Conservation (phyloP, 805 yeast genomes). For the Candida stauntonica region DNA sequence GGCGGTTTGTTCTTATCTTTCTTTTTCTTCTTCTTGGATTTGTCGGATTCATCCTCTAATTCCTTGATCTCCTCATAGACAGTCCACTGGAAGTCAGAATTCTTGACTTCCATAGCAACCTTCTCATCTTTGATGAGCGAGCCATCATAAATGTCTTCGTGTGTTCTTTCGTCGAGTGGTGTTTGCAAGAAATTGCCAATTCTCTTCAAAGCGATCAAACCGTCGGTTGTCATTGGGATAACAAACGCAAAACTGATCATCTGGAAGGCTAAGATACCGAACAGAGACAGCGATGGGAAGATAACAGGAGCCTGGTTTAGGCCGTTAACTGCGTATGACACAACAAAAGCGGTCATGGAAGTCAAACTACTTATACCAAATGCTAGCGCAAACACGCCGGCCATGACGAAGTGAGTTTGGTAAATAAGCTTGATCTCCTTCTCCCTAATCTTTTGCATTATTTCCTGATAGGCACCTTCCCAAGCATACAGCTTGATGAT, state of each 20-base stretch:
- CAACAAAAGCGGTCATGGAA: slow-evolving; percentile 47
- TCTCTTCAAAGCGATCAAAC: slow-evolving; percentile 53
- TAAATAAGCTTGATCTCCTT: slow-evolving; percentile 55
- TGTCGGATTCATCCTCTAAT: neutral
- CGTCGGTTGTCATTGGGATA: slow-evolving; percentile 59
- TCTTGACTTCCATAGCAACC: slow-evolving; percentile 42
- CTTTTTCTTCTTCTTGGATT: neutral
- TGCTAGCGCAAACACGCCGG: slow-evolving; percentile 50
- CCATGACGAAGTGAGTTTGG: slow-evolving; percentile 51
- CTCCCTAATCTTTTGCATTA: slow-evolving; percentile 46
- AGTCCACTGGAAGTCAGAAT: slow-evolving; percentile 67
- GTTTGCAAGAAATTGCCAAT: slow-evolving; percentile 48
- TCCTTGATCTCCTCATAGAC: slow-evolving; percentile 23
- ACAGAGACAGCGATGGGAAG: slow-evolving; percentile 64
- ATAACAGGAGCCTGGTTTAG: slow-evolving; percentile 52
- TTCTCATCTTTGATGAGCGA: slow-evolving; percentile 11
- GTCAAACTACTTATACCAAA: slow-evolving; percentile 44
- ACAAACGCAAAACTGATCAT: slow-evolving; percentile 54
- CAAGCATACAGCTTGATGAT: slow-evolving; percentile 78
- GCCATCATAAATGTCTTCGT: slow-evolving; percentile 32
- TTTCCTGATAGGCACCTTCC: slow-evolving; percentile 68
- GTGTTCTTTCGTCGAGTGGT: slow-evolving; percentile 37
- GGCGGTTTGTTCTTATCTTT: neutral
- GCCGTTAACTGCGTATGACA: slow-evolving; percentile 33
- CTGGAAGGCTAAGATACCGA: slow-evolving; percentile 54